phyloP scores from a whole-genome alignment of 2,329 filamentous ascomycete species.

The Akanthomyces uredinophilus region DNA sequence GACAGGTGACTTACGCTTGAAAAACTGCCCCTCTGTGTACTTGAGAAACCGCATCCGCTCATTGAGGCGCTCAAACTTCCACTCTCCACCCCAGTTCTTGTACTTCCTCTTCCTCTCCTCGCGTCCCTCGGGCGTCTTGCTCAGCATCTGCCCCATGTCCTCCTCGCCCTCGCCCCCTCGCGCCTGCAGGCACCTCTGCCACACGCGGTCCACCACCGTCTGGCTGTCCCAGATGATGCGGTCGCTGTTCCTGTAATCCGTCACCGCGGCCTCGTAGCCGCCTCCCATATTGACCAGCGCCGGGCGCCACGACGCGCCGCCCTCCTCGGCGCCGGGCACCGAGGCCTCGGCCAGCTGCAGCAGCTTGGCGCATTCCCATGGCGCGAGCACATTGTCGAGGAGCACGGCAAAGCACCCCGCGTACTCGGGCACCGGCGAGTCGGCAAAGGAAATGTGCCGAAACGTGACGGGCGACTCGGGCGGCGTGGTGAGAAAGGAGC shows the following conservation, averaged over 20 bases:
- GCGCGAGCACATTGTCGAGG: conserved; percentile 53
- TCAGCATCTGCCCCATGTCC: conserved; percentile 34
- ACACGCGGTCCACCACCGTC: conserved; percentile 57
- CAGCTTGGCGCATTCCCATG: conserved; percentile 55
- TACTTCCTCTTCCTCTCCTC: neutral
- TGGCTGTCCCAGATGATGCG: conserved; percentile 70
- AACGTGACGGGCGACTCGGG: conserved; percentile 37
- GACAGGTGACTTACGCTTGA: conserved; percentile 36
- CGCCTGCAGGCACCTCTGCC: conserved; percentile 49
- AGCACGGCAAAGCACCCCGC: conserved; percentile 49
- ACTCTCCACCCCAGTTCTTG: conserved; percentile 23
- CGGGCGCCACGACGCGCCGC: conserved; percentile 50
- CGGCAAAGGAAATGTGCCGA: conserved; percentile 46
- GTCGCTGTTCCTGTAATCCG: conserved; percentile 62
- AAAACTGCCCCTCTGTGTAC: conserved; percentile 68
- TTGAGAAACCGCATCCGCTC: conserved; percentile 70
- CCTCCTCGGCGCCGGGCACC: conserved; percentile 25
- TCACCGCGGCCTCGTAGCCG: conserved; percentile 52
- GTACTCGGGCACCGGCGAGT: conserved; percentile 47
- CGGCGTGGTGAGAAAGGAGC: conserved; percentile 38
- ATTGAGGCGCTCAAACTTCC: conserved; percentile 54
- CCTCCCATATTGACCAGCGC: conserved; percentile 64
- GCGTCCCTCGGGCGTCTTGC: conserved; percentile 26
- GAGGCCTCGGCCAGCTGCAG: conserved; percentile 47
- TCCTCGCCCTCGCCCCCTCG: conserved; percentile 23